phyloP scores from a whole-genome alignment of 2,329 filamentous ascomycete genomes.

The Pseudogymnoascus sp. region DNA sequence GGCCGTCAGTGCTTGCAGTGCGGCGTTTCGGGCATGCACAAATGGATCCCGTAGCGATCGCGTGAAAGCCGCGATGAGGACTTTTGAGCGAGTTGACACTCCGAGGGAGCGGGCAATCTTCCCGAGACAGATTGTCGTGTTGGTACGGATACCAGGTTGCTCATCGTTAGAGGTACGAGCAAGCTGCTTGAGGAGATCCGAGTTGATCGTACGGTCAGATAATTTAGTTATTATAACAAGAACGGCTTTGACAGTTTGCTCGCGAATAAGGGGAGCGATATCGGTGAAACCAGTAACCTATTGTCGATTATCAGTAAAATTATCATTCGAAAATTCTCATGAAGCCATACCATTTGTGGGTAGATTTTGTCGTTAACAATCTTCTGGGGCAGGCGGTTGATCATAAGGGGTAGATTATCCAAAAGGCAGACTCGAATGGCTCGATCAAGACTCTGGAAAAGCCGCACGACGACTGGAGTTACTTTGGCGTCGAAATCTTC shows the following conservation, averaged over 20 bases:
- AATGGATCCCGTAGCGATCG: slow-evolving; percentile 88
- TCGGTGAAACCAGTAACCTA: slow-evolving; percentile 93
- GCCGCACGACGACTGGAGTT: slow-evolving; percentile 74
- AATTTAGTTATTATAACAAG: slow-evolving; percentile 80
- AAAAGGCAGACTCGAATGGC: slow-evolving; percentile 85
- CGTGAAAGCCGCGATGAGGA: slow-evolving; percentile 85
- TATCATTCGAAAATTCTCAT: not conserved
- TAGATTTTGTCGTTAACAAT: slow-evolving; percentile 95
- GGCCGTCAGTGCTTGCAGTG: slow-evolving; percentile 74
- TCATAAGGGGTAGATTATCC: slow-evolving; percentile 83
- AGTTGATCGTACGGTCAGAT: slow-evolving; percentile 86
- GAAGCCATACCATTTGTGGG: slow-evolving; percentile 64
- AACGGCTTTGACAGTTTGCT: slow-evolving; percentile 93
- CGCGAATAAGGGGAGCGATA: slow-evolving; percentile 78
- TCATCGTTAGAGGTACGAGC: slow-evolving; percentile 97
- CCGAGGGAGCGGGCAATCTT: slow-evolving; percentile 91
- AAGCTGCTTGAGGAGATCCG: slow-evolving; percentile 80
- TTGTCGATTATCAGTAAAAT: not conserved
- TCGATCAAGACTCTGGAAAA: slow-evolving; percentile 86
- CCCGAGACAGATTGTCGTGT: slow-evolving; percentile 93
- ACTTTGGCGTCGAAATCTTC: slow-evolving; percentile 85
- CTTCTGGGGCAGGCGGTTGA: slow-evolving; percentile 80
- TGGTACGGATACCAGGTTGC: slow-evolving; percentile 92
- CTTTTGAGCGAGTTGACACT: slow-evolving; percentile 70
- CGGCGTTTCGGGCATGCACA: slow-evolving; percentile 84